Conservation (phyloP, 345 rosid genomes). For the Hibiscus trionum region DNA sequence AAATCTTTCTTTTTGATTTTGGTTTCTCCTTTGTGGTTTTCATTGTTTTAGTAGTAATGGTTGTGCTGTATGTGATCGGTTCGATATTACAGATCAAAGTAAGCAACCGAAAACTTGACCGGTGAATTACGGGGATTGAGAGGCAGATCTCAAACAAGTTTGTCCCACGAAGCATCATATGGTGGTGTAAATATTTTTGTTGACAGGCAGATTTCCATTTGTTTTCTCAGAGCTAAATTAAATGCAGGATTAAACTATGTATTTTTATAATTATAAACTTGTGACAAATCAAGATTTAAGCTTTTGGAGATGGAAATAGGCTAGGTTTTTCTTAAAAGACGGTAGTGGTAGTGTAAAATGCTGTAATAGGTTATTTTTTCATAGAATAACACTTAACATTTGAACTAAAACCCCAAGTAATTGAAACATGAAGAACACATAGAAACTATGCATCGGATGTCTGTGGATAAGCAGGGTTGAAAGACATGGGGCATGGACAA, state of each 20-base stretch:
- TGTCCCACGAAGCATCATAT: neutral
- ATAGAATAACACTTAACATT: too few species aligned
- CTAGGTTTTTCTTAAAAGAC: too few species aligned
- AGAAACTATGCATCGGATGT: too few species aligned
- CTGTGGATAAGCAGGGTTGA: neutral
- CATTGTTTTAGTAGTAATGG: neutral
- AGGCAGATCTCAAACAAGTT: slow-evolving; percentile 3
- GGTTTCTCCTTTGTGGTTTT: neutral
- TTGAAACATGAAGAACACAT: too few species aligned
- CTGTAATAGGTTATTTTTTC: too few species aligned
- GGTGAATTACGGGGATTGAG: neutral
- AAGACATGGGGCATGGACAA: neutral
- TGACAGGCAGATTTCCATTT: neutral
- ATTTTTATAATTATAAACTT: neutral
- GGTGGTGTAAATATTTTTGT: slow-evolving; percentile 16
- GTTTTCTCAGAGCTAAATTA: neutral
- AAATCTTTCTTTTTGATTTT: neutral
- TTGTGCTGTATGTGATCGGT: neutral
- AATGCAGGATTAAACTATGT: neutral
- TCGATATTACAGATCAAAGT: slow-evolving; percentile 21
- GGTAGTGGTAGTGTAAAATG: too few species aligned
- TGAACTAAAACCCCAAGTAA: too few species aligned
- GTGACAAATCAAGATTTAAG: neutral
- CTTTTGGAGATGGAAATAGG: neutral
- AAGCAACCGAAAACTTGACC: slow-evolving; percentile 15